Evolutionary conservation across 192 early-diverging fungal species (phyloP), one percentile per base, ranked within the genome.

Genomic region (Allomyces arbusculus): DNA sequence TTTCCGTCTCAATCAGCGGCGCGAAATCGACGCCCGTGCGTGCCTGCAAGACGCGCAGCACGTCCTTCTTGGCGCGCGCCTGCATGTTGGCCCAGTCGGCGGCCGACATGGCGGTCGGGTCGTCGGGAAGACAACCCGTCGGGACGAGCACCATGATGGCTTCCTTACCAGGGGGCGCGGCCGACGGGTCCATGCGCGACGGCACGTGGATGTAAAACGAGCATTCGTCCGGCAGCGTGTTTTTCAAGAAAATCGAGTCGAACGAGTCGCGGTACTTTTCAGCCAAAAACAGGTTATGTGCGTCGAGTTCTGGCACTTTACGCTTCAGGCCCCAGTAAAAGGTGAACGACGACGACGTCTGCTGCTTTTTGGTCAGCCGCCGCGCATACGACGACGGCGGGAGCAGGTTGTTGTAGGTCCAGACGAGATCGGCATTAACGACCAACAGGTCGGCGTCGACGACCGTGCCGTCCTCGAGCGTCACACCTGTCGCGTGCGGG

Each of bases 191-290:
- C 26, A 83, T 71, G 40, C 79, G 74, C 61, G 76, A 73, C 25
- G 81, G 80, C 28, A 78, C 68, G 50, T 83, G 80, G 40, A 83
- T 72, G 65, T 82, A 83, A 69, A 83, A 83, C 43, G 77, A 79
- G 2, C 78, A 74, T 10, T 72, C 69, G 12, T 77, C 72, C 4
- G 81, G 81, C 0, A 82, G 68, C 10, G 55, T 73, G 16, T 61
- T 61, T 1, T 78, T 28, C 43, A 78, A 63, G 64, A 82, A 82
- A 20, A 82, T 82, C 24, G 77, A 68, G 65, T 78, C 78, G 67
- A 82, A 82, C 62, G 73, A 75, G 40, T 74, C 64, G 55, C 72
- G 68, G 65, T 79, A 82, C 4, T 78, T 69, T 19, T 77, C 68
- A 24, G 79, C 76, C 62, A 82, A 71, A 44, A 82, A 82, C 33